Evolutionary conservation across 2,329 filamentous ascomycete genomes (phyloP), one percentile per base, ranked within the genome.

Genomic region (Aspergillus udagawae): DNA sequence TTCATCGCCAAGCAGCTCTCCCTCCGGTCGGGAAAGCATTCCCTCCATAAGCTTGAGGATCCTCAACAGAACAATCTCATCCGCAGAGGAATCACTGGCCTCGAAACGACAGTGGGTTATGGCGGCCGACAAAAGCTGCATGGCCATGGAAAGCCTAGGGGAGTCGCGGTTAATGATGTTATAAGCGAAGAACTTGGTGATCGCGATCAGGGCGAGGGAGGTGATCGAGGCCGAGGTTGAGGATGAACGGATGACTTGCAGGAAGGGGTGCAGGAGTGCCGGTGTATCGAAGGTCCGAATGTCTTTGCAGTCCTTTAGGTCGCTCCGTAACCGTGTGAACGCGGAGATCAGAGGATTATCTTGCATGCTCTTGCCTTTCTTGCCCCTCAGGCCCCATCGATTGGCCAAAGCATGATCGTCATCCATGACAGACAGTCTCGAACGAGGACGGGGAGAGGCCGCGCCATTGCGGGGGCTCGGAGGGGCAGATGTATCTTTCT

Each of bases 51-150:
- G 83, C 71, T 96, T 94, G 58, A 99, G 76, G 67, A 99, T 97
- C 77, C 95, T 89, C 55, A 97, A 80, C 54, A 97, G 82, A 14
- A 99, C 95, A 53, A 97, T 92, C 75, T 99, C 94, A 69, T 97
- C 94, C 60, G 95, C 92, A 0, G 92, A 87, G 20, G 91, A 91
- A 72, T 99, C 94, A 72, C 91, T 97, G 27, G 94, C 93, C 75
- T 97, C 94, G 69, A 99, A 99, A 59, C 95, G 88, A 71, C 94
- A 99, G 73, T 99, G 93, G 50, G 94, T 99, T 61, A 99, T 94
- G 6, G 94, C 94, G 17, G 92, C 91, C 17, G 93, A 96, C 28
- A 99, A 81, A 4, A 92, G 86, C 74, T 97, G 94, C 91, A 99
- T 96, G 17, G 91, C 94, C 63, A 94, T 82, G 9, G 90, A 84